Evolutionary conservation across 768 basidiomycete species (phyloP).

Genomic region (Boletus bicolor): DNA sequence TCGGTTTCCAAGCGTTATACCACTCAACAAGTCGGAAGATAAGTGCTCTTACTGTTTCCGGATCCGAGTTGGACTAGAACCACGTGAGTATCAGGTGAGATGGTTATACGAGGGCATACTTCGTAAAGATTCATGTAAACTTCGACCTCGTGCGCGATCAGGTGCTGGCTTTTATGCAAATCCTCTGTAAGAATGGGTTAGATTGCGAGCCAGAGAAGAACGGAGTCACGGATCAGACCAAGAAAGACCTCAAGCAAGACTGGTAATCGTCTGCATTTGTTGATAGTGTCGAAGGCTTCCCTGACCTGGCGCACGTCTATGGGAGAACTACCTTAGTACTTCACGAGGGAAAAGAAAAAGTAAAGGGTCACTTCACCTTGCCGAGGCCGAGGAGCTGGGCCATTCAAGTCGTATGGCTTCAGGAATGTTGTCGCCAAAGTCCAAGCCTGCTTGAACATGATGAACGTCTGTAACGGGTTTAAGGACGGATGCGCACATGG

Average conservation of each 20-base stretch:
- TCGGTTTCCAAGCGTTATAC: conserved; percentile 75
- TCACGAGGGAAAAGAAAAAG: background rate
- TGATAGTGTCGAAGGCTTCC: conserved; percentile 56
- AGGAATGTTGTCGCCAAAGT: conserved; percentile 50
- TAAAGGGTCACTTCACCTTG: conserved; percentile 24
- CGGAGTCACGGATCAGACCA: conserved; percentile 40
- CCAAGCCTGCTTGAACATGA: conserved; percentile 52
- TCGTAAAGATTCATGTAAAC: conserved; percentile 59
- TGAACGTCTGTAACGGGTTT: background rate
- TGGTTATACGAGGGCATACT: conserved; percentile 34
- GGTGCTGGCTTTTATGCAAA: conserved; percentile 53
- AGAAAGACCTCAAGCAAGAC: conserved; percentile 69
- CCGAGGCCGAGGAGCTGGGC: conserved; percentile 28
- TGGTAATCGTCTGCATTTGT: conserved; percentile 56
- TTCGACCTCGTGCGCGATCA: conserved; percentile 60
- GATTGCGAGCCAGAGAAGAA: background rate
- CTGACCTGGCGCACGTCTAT: conserved; percentile 49
- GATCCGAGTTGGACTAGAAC: conserved; percentile 43
- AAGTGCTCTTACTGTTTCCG: conserved; percentile 49
- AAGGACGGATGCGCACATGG: conserved; percentile 38
- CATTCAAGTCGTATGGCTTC: conserved; percentile 51
- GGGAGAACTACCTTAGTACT: background rate
- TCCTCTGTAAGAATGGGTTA: conserved; percentile 44
- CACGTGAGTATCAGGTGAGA: background rate
- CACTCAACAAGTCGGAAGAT: conserved; percentile 63